phyloP scores from a whole-genome alignment of 2,329 filamentous ascomycete genomes.

The Fulvia fulva region DNA sequence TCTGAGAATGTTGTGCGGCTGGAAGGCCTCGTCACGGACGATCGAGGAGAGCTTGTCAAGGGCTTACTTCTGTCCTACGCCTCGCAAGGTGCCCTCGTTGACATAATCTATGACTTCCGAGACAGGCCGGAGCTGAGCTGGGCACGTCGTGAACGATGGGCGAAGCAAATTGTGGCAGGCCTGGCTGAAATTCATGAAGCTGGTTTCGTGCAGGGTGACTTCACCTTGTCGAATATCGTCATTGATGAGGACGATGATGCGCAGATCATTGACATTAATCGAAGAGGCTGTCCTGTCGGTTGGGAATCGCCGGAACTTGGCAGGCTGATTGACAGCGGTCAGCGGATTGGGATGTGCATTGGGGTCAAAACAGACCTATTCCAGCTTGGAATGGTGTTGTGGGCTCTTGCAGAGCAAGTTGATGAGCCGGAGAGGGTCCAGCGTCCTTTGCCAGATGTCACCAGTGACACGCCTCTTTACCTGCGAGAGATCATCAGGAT shows the following conservation, averaged over 20 bases:
- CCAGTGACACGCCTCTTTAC: slow-evolving; percentile 66
- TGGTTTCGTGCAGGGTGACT: slow-evolving; percentile 95
- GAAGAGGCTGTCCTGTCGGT: slow-evolving; percentile 90
- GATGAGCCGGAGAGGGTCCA: slow-evolving; percentile 83
- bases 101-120: slow-evolving; percentile 79
- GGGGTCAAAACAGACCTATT: slow-evolving; percentile 96
- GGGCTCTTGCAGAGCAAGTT: slow-evolving; percentile 80
- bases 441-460: slow-evolving; percentile 61
- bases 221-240: slow-evolving; percentile 95
- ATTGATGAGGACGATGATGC: slow-evolving; percentile 80
- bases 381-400: slow-evolving; percentile 95
- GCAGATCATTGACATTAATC: slow-evolving; percentile 97
- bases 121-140: slow-evolving; percentile 56
- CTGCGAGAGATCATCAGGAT: slow-evolving; percentile 71
- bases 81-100: slow-evolving; percentile 79
- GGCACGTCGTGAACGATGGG: slow-evolving; percentile 77
- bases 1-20: slow-evolving; percentile 79
- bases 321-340: slow-evolving; percentile 77
- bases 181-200: slow-evolving; percentile 91
- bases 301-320: slow-evolving; percentile 96
- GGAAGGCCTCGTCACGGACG: slow-evolving; percentile 82
- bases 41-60: slow-evolving; percentile 68
- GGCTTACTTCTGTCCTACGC: slow-evolving; percentile 87
- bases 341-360: slow-evolving; percentile 94
- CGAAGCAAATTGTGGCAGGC: slow-evolving; percentile 82